Evolutionary conservation across 257 asterid species (phyloP).

Genomic region (Solanum pimpinellifolium): DNA sequence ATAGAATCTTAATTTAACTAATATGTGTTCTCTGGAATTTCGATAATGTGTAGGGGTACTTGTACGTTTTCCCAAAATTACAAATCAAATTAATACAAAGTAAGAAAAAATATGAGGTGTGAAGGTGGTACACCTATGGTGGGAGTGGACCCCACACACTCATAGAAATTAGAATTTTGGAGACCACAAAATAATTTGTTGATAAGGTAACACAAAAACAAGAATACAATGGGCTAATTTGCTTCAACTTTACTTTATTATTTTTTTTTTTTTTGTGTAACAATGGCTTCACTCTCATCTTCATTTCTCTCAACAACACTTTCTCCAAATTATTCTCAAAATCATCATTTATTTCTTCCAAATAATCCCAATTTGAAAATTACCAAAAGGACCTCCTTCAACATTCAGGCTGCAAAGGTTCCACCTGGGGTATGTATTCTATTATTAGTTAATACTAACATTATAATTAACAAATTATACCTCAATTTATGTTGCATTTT

Average conservation of each 20-base stretch:
- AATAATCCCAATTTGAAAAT: background rate
- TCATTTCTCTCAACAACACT: constrained; percentile 28
- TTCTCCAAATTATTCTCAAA: background rate
- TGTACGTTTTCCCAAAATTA: no score
- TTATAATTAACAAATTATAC: no score
- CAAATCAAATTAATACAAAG: background rate
- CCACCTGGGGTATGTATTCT: constrained; percentile 52
- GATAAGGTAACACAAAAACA: background rate
- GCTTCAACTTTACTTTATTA: no score
- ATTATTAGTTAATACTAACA: no score
- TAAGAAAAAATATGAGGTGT: background rate
- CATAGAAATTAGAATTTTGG: background rate
- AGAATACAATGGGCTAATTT: background rate
- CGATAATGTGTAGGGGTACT: no score
- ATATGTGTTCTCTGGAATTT: no score
- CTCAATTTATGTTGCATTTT: no score
- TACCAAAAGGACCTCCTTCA: constrained; percentile 22
- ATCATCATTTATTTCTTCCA: constrained; percentile 3
- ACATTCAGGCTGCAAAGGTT: constrained; percentile 62
- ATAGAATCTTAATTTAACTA: no score
- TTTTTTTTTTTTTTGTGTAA: background rate
- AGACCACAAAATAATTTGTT: background rate
- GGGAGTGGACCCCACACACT: background rate
- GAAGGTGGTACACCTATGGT: background rate
- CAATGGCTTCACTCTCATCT: constrained; percentile 20